These are phyloP conservation scores for Gentiana straminea DNA, from an alignment of 257 asterid species.

Conservation along the genomic window DNA sequence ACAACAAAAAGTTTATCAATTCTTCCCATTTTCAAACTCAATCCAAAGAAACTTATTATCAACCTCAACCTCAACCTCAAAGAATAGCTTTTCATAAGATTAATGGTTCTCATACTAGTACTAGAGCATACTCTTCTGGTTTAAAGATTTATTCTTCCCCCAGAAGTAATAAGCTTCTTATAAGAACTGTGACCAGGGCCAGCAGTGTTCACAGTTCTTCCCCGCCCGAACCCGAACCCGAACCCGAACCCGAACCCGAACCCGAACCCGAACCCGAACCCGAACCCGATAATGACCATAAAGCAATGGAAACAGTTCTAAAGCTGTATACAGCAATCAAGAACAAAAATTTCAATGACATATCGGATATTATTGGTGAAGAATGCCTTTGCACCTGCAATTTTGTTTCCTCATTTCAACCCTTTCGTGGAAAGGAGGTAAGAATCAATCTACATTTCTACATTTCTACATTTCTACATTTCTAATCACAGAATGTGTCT, in stretches of 20 bases:
- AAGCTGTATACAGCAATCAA: slow-evolving; percentile 50
- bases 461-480: neutral
- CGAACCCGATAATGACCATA: slow-evolving; percentile 18
- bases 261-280: too few species aligned
- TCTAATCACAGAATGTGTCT: neutral
- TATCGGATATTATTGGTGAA: slow-evolving; percentile 58
- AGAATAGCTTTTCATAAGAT: neutral
- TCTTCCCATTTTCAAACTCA: slow-evolving; percentile 3
- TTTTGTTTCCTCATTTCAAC: slow-evolving; percentile 33
- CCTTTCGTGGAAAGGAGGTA: slow-evolving; percentile 66
- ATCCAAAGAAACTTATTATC: neutral
- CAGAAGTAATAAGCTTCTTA: slow-evolving; percentile 5
- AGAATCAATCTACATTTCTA: neutral
- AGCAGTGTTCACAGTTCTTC: slow-evolving; percentile 6
- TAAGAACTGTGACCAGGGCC: slow-evolving; percentile 9
- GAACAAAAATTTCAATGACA: slow-evolving; percentile 26
- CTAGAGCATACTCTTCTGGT: slow-evolving; percentile 3
- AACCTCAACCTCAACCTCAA: neutral
- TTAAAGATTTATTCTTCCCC: slow-evolving; percentile 5
- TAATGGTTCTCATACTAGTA: neutral
- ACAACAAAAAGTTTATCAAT: slow-evolving; percentile 13
- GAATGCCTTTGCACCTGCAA: slow-evolving; percentile 61
- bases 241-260: too few species aligned
- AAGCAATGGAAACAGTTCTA: slow-evolving; percentile 54
- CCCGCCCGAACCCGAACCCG: too few species aligned